Conservation (phyloP, 371 early-diverging fungal genomes). For the Mucor plumbeus region DNA sequence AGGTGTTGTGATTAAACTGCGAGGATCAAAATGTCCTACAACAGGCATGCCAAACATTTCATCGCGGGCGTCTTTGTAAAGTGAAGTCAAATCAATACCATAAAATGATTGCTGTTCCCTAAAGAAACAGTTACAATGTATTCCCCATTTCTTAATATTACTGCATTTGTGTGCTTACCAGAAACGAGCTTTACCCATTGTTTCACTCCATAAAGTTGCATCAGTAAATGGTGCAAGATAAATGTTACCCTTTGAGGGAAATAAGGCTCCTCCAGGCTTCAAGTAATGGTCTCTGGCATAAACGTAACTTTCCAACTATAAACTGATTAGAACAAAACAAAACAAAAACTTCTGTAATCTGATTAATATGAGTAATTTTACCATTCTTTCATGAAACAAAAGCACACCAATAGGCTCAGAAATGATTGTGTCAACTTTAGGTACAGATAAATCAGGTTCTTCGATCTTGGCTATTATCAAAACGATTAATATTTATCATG, state of each 20-base stretch:
- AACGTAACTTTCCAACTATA: slow-evolving; percentile 79
- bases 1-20: slow-evolving; percentile 76
- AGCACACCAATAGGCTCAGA: slow-evolving; percentile 97
- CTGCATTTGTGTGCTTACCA: slow-evolving; percentile 51
- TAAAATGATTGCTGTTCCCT: slow-evolving; percentile 87
- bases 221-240: slow-evolving; percentile 89
- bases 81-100: slow-evolving; percentile 90
- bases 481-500: background rate
- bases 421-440: slow-evolving; percentile 91
- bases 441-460: slow-evolving; percentile 68
- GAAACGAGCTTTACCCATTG: slow-evolving; percentile 90
- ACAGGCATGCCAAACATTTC: slow-evolving; percentile 93
- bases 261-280: slow-evolving; percentile 91
- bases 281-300: slow-evolving; percentile 89
- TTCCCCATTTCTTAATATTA: background rate
- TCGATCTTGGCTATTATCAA: slow-evolving; percentile 81
- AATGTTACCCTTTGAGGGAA: slow-evolving; percentile 90
- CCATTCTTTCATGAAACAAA: slow-evolving; percentile 94
- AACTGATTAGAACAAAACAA: background rate
- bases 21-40: slow-evolving; percentile 93
- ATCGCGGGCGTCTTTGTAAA: slow-evolving; percentile 80
- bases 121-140: background rate
- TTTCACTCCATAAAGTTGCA: slow-evolving; percentile 86
- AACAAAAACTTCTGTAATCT: too few species aligned
- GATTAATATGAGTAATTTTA: slow-evolving; percentile 23